phyloP scores from a whole-genome alignment of 164 flowering plant species.

The Protea cynaroides region DNA sequence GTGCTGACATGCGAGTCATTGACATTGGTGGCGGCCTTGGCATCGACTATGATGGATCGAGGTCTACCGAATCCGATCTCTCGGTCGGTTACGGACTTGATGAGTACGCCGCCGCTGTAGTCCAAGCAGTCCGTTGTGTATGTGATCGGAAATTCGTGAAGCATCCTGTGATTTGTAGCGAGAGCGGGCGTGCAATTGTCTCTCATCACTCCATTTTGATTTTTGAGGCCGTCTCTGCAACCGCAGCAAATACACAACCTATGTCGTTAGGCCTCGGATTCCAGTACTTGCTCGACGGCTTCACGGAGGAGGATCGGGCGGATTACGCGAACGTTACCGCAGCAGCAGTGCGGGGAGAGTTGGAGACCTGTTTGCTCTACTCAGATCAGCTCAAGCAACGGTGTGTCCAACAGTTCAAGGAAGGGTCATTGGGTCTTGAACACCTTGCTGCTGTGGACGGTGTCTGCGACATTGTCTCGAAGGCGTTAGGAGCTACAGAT shows the following conservation, averaged over 20 bases:
- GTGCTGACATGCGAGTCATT: slow-evolving; percentile 75
- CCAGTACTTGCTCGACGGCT: slow-evolving; percentile 37
- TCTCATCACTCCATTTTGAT: slow-evolving; percentile 90
- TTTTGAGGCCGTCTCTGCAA: slow-evolving; percentile 77
- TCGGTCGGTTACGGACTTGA: slow-evolving; percentile 76
- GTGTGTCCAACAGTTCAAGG: slow-evolving; percentile 84
- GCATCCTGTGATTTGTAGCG: slow-evolving; percentile 89
- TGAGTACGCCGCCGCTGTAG: slow-evolving; percentile 85
- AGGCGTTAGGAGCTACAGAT: slow-evolving; percentile 47
- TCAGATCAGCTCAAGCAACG: slow-evolving; percentile 76
- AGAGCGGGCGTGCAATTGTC: slow-evolving; percentile 93
- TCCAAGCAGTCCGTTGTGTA: slow-evolving; percentile 46
- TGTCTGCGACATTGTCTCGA: slow-evolving; percentile 54
- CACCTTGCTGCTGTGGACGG: slow-evolving; percentile 83
- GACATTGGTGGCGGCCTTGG: slow-evolving; percentile 98
- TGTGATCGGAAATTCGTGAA: slow-evolving; percentile 69
- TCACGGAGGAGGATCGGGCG: slow-evolving; percentile 49
- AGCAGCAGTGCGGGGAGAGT: slow-evolving; percentile 56
- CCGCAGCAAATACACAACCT: slow-evolving; percentile 14
- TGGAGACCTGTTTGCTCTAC: slow-evolving; percentile 47
- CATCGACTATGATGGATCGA: slow-evolving; percentile 89
- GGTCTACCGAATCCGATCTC: slow-evolving; percentile 64
- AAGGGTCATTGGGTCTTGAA: slow-evolving; percentile 71
- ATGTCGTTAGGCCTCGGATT: slow-evolving; percentile 18
- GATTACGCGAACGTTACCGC: slow-evolving; percentile 50